These are phyloP conservation scores for Populus tomentosa DNA, from an alignment of 441 rosid species.

Conservation along the genomic window DNA sequence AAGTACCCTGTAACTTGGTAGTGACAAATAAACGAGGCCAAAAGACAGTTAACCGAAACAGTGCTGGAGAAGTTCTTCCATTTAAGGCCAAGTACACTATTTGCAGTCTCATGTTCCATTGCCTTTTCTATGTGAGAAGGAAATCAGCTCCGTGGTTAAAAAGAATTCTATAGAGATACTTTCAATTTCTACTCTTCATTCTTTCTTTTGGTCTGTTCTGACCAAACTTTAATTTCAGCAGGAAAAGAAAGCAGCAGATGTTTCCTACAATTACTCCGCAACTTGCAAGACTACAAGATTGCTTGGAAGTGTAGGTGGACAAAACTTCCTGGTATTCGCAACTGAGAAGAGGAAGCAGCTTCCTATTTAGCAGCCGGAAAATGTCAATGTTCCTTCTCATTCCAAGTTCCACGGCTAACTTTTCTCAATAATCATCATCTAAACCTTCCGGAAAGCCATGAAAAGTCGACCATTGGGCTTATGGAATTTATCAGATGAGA, in stretches of 20 bases:
- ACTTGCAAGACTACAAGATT: no score
- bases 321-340: neutral
- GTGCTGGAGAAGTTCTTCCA: no score
- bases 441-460: neutral
- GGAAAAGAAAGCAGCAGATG: neutral
- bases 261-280: no score
- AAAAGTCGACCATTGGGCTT: neutral
- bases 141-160: neutral
- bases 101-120: no score
- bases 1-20: no score
- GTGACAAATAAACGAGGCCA: no score
- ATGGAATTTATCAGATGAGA: constrained; percentile 38
- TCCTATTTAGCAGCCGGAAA: neutral
- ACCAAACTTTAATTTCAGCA: neutral
- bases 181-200: neutral
- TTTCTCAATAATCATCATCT: no score
- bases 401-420: neutral
- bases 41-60: no score
- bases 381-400: neutral
- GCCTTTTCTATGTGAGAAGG: neutral
- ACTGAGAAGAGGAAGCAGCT: neutral
- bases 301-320: no score
- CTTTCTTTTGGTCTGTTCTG: neutral
- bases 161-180: no score
- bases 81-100: no score